phyloP scores from a whole-genome alignment of 768 basidiomycete species.

The Thelephora ganbajun region DNA sequence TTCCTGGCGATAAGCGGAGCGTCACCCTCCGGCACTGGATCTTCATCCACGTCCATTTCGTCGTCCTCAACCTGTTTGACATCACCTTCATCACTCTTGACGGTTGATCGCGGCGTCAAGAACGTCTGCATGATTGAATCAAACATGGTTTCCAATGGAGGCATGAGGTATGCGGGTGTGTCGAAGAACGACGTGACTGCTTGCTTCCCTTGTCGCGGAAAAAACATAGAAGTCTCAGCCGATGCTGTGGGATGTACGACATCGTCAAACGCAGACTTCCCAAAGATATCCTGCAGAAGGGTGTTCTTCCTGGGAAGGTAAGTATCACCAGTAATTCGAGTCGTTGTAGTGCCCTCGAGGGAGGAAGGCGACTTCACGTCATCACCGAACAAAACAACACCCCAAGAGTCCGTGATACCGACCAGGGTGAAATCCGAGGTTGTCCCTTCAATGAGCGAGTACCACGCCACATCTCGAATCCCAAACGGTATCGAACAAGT shows the following conservation, averaged over 20 bases:
- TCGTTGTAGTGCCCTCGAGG: slow-evolving; percentile 16
- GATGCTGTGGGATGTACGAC: slow-evolving; percentile 13
- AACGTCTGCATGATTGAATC: slow-evolving; percentile 43
- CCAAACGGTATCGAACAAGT: slow-evolving; percentile 43
- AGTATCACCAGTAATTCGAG: slow-evolving; percentile 15
- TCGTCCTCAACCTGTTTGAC: slow-evolving; percentile 12
- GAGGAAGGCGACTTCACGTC: slow-evolving; percentile 23
- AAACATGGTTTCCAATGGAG: slow-evolving; percentile 61
- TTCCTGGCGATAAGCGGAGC: slow-evolving; percentile 9
- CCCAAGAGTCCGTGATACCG: slow-evolving; percentile 56
- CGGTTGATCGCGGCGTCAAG: slow-evolving; percentile 18
- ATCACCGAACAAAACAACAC: slow-evolving; percentile 58
- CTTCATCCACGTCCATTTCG: slow-evolving; percentile 16
- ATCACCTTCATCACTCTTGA: slow-evolving; percentile 9
- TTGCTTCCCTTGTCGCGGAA: slow-evolving; percentile 26
- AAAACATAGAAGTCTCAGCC: slow-evolving; percentile 6
- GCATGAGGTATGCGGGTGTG: slow-evolving; percentile 62
- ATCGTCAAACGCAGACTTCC: slow-evolving; percentile 49
- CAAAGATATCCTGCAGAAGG: slow-evolving; percentile 87
- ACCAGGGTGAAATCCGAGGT: slow-evolving; percentile 39
- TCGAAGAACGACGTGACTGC: slow-evolving; percentile 36
- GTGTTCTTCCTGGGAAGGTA: slow-evolving; percentile 29
- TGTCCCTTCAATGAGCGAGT: slow-evolving; percentile 8
- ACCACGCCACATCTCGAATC: slow-evolving; percentile 32
- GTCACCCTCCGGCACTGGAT: slow-evolving; percentile 6